phyloP scores from a whole-genome alignment of 2,329 filamentous ascomycete species.

The Neofusicoccum sp. region DNA sequence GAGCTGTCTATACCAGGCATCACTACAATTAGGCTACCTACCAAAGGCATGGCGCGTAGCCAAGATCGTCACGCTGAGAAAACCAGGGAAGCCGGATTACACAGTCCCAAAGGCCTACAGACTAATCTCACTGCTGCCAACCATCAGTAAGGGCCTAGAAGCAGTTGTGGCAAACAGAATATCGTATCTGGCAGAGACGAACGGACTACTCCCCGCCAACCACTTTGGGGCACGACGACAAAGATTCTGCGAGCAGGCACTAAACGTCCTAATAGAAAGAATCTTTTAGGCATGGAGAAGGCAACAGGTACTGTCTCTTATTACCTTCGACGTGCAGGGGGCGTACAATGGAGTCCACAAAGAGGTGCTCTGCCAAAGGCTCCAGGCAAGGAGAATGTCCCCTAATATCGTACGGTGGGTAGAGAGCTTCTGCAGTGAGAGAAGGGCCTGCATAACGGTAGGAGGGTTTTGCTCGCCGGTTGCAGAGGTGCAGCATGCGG shows the following conservation, averaged over 20 bases:
- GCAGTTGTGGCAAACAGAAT: slow-evolving; percentile 27
- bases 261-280: slow-evolving; percentile 25
- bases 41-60: slow-evolving; percentile 20
- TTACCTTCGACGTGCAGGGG: not conserved
- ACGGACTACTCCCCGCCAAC: slow-evolving; percentile 28
- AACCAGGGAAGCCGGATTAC: slow-evolving; percentile 31
- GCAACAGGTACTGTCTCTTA: not conserved
- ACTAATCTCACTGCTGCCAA: slow-evolving; percentile 30
- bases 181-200: slow-evolving; percentile 25
- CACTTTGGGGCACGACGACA: slow-evolving; percentile 29
- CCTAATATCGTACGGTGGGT: not conserved
- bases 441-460: not conserved
- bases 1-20: not conserved
- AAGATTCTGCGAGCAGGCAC: slow-evolving; percentile 27
- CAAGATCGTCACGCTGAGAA: slow-evolving; percentile 25
- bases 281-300: not conserved
- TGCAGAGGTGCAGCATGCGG: too few relatives aligned
- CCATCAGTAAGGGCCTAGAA: slow-evolving; percentile 27
- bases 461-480: too few relatives aligned
- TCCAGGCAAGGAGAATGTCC: not conserved
- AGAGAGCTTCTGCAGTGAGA: not conserved
- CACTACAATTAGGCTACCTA: not conserved
- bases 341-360: slow-evolving; percentile 4
- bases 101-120: slow-evolving; percentile 27
- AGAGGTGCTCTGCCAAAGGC: not conserved